Conservation (phyloP, 306 rosid genomes). For the Castanea mollissima region DNA sequence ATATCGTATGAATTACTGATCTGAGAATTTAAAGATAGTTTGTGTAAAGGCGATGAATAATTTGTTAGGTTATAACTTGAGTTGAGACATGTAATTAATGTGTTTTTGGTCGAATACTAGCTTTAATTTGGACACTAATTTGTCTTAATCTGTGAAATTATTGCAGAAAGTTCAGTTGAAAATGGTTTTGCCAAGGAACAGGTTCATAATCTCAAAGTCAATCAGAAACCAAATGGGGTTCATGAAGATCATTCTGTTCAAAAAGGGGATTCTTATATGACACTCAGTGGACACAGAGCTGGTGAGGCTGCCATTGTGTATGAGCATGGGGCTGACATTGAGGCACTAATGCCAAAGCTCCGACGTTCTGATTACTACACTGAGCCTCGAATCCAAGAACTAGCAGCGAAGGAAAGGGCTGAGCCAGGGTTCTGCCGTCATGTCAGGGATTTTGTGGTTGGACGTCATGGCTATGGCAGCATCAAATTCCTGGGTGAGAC, state of each 20-base stretch:
- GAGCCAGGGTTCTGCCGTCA: constrained; percentile 88
- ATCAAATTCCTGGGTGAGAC: constrained; percentile 91
- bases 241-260: constrained; percentile 60
- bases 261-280: constrained; percentile 64
- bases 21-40: background rate
- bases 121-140: background rate
- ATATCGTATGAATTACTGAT: background rate
- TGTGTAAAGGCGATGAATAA: background rate
- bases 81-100: background rate
- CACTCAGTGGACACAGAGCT: constrained; percentile 89
- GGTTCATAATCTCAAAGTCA: constrained; percentile 37
- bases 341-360: constrained; percentile 97
- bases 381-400: constrained; percentile 81
- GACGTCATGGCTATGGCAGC: constrained; percentile 88
- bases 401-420: constrained; percentile 96
- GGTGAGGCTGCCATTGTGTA: constrained; percentile 98
- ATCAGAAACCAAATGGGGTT: constrained; percentile 54
- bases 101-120: background rate
- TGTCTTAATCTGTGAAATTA: background rate
- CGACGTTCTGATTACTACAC: constrained; percentile 87
- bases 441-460: constrained; percentile 86
- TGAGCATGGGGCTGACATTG: constrained; percentile 95
- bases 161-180: constrained; percentile 43
- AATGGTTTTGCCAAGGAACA: constrained; percentile 51
- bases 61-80: background rate